A percentile compares a stretch with the other conserved stretches of the same genome.
Evolutionary conservation across 1,139 yeast species (phyloP).

Genomic region (Protomyces lactucae-debilis): DNA sequence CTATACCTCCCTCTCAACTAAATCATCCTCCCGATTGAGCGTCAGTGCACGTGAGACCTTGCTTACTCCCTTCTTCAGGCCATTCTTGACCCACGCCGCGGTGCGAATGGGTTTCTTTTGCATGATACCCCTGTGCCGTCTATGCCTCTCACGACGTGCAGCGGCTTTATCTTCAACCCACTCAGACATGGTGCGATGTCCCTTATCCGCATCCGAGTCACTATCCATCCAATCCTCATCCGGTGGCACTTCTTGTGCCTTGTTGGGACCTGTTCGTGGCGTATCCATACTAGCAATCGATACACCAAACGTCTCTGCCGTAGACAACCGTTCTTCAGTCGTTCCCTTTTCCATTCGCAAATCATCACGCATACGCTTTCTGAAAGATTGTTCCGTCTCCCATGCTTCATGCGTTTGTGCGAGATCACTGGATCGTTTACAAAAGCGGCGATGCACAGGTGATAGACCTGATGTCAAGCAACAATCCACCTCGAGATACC

Average conservation of each 20-base stretch:
- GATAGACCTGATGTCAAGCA: conserved; percentile 5
- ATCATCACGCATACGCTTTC: conserved; percentile 10
- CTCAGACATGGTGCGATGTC: conserved; percentile 5
- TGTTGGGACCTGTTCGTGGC: not conserved
- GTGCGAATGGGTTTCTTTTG: conserved; percentile 23
- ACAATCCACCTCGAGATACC: conserved; percentile 21
- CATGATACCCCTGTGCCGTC: conserved; percentile 25
- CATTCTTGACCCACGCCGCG: conserved; percentile 20
- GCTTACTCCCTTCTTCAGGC: conserved; percentile 6
- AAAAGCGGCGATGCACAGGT: conserved; percentile 5
- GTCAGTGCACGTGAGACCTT: conserved; percentile 15
- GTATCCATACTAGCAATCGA: not conserved
- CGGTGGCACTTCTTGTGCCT: not conserved
- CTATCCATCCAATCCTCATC: conserved; percentile 6
- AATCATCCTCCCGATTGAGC: conserved; percentile 19
- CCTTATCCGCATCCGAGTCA: not conserved
- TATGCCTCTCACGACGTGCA: conserved; percentile 15
- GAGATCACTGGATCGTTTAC: conserved; percentile 8
- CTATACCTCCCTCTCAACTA: conserved; percentile 19
- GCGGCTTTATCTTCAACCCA: conserved; percentile 19
- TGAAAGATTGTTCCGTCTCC: conserved; percentile 13
- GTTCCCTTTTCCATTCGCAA: conserved; percentile 4
- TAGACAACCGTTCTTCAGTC: not conserved
- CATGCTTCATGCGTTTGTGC: conserved; percentile 26
- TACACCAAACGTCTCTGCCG: not conserved